These are phyloP conservation scores for Plasmodium sp. DNA, from an alignment of 169 alveolate species.

Conservation along the genomic window DNA sequence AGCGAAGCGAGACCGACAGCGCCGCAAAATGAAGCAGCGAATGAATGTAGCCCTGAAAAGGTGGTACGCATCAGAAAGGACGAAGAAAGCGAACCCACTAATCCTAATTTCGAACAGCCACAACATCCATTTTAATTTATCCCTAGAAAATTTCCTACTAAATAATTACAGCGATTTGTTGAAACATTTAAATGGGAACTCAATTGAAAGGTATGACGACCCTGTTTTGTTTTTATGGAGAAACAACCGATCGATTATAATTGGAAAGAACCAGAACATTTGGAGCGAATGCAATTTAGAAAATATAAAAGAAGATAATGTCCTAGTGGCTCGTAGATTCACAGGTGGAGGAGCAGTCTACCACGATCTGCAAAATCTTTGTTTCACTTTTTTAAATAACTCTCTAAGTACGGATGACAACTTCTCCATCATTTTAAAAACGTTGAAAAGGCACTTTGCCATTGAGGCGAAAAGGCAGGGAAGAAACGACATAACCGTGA, in stretches of 20 bases:
- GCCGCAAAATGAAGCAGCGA: not conserved
- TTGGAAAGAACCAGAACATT: constrained; percentile 95
- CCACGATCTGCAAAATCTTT: constrained; percentile 92
- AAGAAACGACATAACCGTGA: constrained; percentile 91
- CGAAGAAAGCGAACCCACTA: not conserved
- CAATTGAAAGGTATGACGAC: constrained; percentile 49
- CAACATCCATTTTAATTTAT: constrained; percentile 83
- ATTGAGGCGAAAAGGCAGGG: constrained; percentile 88
- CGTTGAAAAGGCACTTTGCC: constrained; percentile 83
- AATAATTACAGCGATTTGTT: constrained; percentile 61
- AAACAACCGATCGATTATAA: constrained; percentile 92
- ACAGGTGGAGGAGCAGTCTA: constrained; percentile 98
- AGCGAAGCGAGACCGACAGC: not conserved
- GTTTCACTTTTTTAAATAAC: constrained; percentile 89
- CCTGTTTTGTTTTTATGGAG: constrained; percentile 94
- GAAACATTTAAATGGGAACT: constrained; percentile 46
- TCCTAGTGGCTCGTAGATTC: constrained; percentile 92
- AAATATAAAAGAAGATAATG: constrained; percentile 86
- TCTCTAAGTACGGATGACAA: constrained; percentile 84
- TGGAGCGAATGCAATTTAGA: constrained; percentile 95
- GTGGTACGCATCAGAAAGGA: constrained; percentile 7
- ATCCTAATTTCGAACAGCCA: constrained; percentile 77
- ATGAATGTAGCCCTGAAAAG: constrained; percentile 4
- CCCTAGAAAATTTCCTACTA: constrained; percentile 80
- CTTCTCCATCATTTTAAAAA: constrained; percentile 84